A percentile compares a stretch with the other conserved stretches of the same genome.
These are phyloP conservation scores for Citrus unshiu DNA, from an alignment of 345 rosid genomes.

Conservation along the genomic window DNA sequence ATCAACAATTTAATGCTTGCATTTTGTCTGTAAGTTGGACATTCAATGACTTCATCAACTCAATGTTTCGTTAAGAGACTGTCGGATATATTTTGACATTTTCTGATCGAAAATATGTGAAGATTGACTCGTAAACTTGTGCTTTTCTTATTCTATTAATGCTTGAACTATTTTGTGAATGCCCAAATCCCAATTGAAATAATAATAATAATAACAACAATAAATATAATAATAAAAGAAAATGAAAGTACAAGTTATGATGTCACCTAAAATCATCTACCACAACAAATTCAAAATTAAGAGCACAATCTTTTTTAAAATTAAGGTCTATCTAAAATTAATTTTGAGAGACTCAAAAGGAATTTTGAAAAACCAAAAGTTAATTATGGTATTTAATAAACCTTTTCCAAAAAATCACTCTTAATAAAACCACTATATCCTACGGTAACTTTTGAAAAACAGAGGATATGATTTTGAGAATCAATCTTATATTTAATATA, in stretches of 20 bases:
- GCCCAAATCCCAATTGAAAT: not conserved
- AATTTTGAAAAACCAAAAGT: too few relatives aligned
- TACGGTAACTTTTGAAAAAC: too few relatives aligned
- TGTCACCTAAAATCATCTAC: not conserved
- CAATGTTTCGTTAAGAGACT: not conserved
- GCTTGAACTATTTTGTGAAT: not conserved
- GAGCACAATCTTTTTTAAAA: too few relatives aligned
- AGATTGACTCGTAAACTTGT: not conserved
- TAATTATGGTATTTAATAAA: too few relatives aligned
- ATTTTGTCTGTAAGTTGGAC: not conserved
- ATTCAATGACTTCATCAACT: not conserved
- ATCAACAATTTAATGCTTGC: not conserved
- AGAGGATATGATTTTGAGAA: too few relatives aligned
- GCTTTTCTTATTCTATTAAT: not conserved
- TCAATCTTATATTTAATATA: too few relatives aligned
- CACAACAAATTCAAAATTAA: too few relatives aligned
- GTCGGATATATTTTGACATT: not conserved
- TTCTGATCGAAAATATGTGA: not conserved
- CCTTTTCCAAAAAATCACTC: too few relatives aligned
- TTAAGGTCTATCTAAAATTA: too few relatives aligned
- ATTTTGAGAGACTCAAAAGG: too few relatives aligned
- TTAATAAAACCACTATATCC: too few relatives aligned
- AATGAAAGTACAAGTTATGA: not conserved
- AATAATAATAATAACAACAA: not conserved
- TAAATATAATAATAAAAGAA: not conserved